These are phyloP conservation scores for Saccharomycopsis sp. DNA, from an alignment of 805 yeast genomes.

Conservation along the genomic window DNA sequence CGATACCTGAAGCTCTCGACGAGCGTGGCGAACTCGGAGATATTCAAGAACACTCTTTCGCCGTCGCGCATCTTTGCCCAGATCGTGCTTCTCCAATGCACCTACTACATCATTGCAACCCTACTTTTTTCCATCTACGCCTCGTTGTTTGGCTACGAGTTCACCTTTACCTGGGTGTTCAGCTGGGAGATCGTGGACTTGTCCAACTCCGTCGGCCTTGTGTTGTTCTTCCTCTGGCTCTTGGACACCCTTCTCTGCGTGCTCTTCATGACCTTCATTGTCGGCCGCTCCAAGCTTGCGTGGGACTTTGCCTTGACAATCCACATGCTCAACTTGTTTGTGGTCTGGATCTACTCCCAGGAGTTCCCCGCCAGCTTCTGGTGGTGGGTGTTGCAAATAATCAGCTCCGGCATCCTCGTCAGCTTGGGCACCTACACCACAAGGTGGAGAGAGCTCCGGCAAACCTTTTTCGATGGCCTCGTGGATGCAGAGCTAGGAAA, in stretches of 20 bases:
- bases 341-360: conserved; percentile 57
- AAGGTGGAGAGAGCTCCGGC: conserved; percentile 83
- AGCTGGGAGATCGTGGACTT: conserved; percentile 69
- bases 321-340: conserved; percentile 66
- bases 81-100: conserved; percentile 65
- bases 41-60: conserved; percentile 29
- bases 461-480: conserved; percentile 82
- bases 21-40: no score
- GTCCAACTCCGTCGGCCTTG: conserved; percentile 74
- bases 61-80: conserved; percentile 58
- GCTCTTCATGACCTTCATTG: conserved; percentile 72
- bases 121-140: conserved; percentile 58
- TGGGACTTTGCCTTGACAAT: conserved; percentile 96
- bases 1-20: no score
- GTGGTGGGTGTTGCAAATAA: conserved; percentile 80
- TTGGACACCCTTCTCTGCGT: conserved; percentile 78
- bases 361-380: conserved; percentile 59
- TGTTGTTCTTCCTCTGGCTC: conserved; percentile 69
- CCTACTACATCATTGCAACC: conserved; percentile 69
- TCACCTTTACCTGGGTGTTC: conserved; percentile 59
- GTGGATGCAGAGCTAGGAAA: conserved; percentile 45
- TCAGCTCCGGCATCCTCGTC: conserved; percentile 61
- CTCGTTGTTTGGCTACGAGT: conserved; percentile 59
- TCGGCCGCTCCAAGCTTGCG: conserved; percentile 87
- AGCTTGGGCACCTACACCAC: conserved; percentile 82